phyloP scores from a whole-genome alignment of 495 filamentous ascomycete genomes.

The Aspergillus affinis region DNA sequence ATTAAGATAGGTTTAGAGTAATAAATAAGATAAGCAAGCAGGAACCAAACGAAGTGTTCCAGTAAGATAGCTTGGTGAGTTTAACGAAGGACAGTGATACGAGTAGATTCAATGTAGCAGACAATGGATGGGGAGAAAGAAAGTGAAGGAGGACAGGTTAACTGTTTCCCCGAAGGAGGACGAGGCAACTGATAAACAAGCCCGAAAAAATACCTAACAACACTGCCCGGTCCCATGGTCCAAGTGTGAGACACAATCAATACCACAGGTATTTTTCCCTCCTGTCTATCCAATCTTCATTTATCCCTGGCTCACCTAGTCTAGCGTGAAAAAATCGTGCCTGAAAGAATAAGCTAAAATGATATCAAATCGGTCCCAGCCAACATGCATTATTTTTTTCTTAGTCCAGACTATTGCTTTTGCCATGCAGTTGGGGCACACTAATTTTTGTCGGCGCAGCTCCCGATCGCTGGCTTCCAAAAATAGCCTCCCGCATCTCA shows the following conservation, averaged over 20 bases:
- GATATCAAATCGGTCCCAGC: not conserved
- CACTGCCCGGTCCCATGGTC: slow-evolving; percentile 5
- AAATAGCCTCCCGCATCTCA: slow-evolving; percentile 15
- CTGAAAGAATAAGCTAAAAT: not conserved
- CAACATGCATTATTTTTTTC: not conserved
- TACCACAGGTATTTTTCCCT: slow-evolving; percentile 2
- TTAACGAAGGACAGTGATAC: not conserved
- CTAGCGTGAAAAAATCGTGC: not conserved
- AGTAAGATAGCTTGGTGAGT: not conserved
- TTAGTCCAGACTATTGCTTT: not conserved
- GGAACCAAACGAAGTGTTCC: not conserved
- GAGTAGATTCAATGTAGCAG: slow-evolving; percentile 16
- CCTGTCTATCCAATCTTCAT: not conserved
- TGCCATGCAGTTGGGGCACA: not conserved
- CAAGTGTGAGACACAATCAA: not conserved
- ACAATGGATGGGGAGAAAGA: slow-evolving; percentile 3
- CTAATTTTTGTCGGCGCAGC: slow-evolving; percentile 7
- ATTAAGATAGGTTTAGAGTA: not conserved
- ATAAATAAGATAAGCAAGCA: not conserved
- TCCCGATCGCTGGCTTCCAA: slow-evolving; percentile 13
- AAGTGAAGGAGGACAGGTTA: slow-evolving; percentile 1
- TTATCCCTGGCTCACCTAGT: not conserved
- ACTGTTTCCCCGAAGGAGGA: not conserved
- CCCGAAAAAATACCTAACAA: not conserved
- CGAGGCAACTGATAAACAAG: slow-evolving; percentile 10